Evolutionary conservation across 129 eudicot genomes (phyloP).

Genomic region (Helichrysum umbraculigerum): DNA sequence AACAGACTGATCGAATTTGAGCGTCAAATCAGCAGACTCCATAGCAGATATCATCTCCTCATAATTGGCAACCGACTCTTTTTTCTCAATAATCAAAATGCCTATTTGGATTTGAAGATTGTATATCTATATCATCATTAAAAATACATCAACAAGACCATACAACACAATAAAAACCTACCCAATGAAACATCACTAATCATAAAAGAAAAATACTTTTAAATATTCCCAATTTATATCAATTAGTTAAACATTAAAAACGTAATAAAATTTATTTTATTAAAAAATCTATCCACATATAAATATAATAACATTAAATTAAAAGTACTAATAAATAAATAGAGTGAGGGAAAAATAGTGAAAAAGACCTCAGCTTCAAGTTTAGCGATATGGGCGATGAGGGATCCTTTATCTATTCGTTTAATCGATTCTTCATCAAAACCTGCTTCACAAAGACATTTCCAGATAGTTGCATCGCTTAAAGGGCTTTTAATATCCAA

Average conservation of each 20-base stretch:
- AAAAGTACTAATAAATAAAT: constrained; percentile 16
- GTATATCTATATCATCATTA: constrained; percentile 49
- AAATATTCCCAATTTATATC: constrained; percentile 5
- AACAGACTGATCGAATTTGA: constrained; percentile 57
- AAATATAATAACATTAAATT: neutral
- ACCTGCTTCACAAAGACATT: constrained; percentile 82
- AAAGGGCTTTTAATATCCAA: constrained; percentile 48
- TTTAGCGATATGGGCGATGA: constrained; percentile 84
- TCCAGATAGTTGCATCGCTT: constrained; percentile 82
- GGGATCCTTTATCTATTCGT: constrained; percentile 87
- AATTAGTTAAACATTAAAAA: constrained; percentile 6
- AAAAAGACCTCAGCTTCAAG: constrained; percentile 89
- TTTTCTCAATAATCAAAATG: constrained; percentile 77
- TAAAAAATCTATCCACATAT: constrained; percentile 14
- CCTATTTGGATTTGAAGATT: constrained; percentile 94
- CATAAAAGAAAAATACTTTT: neutral
- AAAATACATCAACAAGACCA: neutral
- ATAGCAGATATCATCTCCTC: constrained; percentile 64
- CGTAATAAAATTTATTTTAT: constrained; percentile 4
- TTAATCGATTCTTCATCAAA: constrained; percentile 87
- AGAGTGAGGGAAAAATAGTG: neutral
- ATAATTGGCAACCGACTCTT: constrained; percentile 76
- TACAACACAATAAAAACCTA: neutral
- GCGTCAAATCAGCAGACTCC: constrained; percentile 59
- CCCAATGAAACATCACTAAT: neutral